Base-by-base conservation (phyloP, 139 green algal genomes). In the Ettlia oleoabundans region DNA sequence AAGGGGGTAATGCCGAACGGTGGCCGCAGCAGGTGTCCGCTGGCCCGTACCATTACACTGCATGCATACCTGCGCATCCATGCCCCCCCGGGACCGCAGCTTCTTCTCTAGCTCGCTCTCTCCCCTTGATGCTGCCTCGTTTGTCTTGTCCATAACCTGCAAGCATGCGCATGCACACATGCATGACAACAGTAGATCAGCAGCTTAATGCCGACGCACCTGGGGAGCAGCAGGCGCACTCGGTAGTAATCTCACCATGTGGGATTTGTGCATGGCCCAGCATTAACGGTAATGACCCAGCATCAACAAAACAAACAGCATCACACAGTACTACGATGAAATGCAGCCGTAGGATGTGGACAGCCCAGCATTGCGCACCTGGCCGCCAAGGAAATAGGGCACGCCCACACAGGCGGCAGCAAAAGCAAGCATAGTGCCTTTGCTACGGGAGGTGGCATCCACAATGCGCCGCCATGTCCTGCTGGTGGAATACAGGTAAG, bases 381-480 rank as follows among this genome's bases (percentile, higher is more conserved):
- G 52, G 38, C 76, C 61, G 9, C 42, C 63, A n/a, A 82, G 22
- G 32, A 82, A 65, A 40, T 71, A 82, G 2, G 79, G 79, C 24
- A 71, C 30, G 5, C 38, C 52, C 18, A 78, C 33, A 52, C 79
- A 84, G 37, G 52, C 79, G 18, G 42, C 79, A 0, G 38, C 68
- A 71, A 84, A 84, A 7, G 30, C 37, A 19, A 68, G 58, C 79
- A 79, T 78, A 35, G 24, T 55, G 15, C 35, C 40, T 38, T 35
- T 42, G 51, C 52, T 65, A 15, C 53, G 28, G 1, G 24, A 5
- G 1, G 58, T 81, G 30, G 58, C 55, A 8, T 65, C 33, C 28
- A 90, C 86, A 40, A 90, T 84, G 26, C 55, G 76, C 24, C 84
- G 83, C 86, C 86, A 90, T 4, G 70, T 69, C 10, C 65, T 62